Evolutionary conservation across 2,329 filamentous ascomycete genomes (phyloP).

Genomic region (Dendryphion nanum): DNA sequence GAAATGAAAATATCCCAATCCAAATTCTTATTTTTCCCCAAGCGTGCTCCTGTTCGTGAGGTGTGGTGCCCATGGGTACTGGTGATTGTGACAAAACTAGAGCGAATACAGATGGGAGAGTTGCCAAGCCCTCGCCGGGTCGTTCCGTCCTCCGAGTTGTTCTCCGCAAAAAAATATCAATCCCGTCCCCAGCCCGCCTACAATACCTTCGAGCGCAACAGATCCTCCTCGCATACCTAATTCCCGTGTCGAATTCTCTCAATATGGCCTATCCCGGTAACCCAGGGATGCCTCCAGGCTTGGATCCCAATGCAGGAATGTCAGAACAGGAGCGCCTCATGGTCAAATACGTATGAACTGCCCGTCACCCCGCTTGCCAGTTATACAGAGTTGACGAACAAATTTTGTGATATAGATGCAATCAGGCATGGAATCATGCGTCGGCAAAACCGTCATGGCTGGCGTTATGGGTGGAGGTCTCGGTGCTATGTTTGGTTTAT

Average conservation of each 20-base stretch:
- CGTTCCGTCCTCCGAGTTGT: slow-evolving; percentile 30
- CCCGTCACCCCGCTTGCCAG: background rate
- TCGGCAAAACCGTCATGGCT: slow-evolving; percentile 82
- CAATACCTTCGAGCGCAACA: slow-evolving; percentile 6
- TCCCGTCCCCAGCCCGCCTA: slow-evolving; percentile 14
- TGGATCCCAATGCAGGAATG: slow-evolving; percentile 39
- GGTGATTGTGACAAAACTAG: no score
- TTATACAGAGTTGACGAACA: background rate
- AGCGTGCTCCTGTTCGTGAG: no score
- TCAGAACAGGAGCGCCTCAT: slow-evolving; percentile 48
- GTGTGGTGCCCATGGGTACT: no score
- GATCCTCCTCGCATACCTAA: background rate
- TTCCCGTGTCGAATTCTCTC: background rate
- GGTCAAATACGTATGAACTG: slow-evolving; percentile 44
- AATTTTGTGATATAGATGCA: slow-evolving; percentile 60
- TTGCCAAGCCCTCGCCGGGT: slow-evolving; percentile 25
- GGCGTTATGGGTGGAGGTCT: slow-evolving; percentile 93
- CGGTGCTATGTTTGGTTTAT: slow-evolving; percentile 90
- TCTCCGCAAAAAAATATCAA: slow-evolving; percentile 36
- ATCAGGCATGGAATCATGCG: slow-evolving; percentile 86
- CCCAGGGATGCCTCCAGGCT: slow-evolving; percentile 17
- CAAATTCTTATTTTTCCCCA: no score
- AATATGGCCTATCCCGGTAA: slow-evolving; percentile 33
- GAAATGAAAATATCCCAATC: no score
- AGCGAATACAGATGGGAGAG: no score